Conservation (phyloP, 495 filamentous ascomycete species). For the Penicillium odoratum region DNA sequence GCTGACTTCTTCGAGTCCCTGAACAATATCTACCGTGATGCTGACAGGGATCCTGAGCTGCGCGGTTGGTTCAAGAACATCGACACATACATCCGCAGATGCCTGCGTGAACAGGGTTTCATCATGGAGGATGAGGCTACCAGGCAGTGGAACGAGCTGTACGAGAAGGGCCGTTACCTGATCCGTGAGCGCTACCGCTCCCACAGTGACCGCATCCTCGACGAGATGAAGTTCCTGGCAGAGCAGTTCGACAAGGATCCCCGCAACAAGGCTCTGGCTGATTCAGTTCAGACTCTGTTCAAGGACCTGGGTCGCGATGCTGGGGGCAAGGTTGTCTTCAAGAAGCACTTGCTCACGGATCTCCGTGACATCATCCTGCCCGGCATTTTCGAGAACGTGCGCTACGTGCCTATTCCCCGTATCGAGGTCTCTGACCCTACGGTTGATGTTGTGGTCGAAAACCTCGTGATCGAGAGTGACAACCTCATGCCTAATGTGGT, state of each 20-base stretch:
- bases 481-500: slow-evolving; percentile 96
- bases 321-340: slow-evolving; percentile 83
- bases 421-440: slow-evolving; percentile 88
- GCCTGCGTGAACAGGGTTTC: slow-evolving; percentile 85
- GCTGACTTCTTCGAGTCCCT: slow-evolving; percentile 86
- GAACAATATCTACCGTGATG: slow-evolving; percentile 85
- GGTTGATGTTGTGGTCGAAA: slow-evolving; percentile 89
- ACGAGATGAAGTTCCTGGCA: slow-evolving; percentile 87
- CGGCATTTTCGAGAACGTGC: slow-evolving; percentile 77
- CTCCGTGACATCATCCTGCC: slow-evolving; percentile 85
- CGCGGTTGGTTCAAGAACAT: slow-evolving; percentile 84
- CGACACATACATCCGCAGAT: slow-evolving; percentile 72
- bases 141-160: slow-evolving; percentile 78
- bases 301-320: slow-evolving; percentile 80
- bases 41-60: slow-evolving; percentile 84
- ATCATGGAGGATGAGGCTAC: slow-evolving; percentile 83
- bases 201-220: slow-evolving; percentile 83
- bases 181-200: slow-evolving; percentile 83
- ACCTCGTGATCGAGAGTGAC: slow-evolving; percentile 91
- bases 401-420: slow-evolving; percentile 90
- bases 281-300: slow-evolving; percentile 82
- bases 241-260: slow-evolving; percentile 87
- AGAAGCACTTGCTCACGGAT: slow-evolving; percentile 88
- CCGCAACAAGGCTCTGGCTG: slow-evolving; percentile 76
- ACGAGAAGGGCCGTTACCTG: slow-evolving; percentile 85